Evolutionary conservation across 129 eudicot genomes (phyloP).

Genomic region (Tagetes patula): DNA sequence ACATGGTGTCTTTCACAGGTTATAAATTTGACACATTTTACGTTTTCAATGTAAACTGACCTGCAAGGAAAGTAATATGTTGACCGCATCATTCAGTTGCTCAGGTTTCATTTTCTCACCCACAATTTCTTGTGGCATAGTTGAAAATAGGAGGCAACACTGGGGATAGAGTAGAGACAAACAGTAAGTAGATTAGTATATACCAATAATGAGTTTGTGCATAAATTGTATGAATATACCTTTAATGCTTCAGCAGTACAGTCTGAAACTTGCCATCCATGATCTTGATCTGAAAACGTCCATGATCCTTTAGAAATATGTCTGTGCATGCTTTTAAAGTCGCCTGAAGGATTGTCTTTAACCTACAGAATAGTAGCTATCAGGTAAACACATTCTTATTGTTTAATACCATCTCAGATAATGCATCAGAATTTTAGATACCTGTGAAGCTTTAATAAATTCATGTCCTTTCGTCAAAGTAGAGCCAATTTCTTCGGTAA

Average conservation of each 20-base stretch:
- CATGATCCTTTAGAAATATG: constrained; percentile 87
- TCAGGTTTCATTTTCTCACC: constrained; percentile 63
- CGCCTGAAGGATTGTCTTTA: constrained; percentile 79
- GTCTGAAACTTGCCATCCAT: constrained; percentile 95
- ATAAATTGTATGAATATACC: constrained; percentile 33
- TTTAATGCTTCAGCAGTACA: constrained; percentile 87
- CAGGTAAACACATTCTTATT: too few species aligned
- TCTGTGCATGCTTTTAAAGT: constrained; percentile 71
- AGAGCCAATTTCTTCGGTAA: constrained; percentile 53
- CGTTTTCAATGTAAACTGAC: constrained; percentile 30
- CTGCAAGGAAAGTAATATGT: constrained; percentile 73
- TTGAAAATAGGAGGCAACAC: constrained; percentile 77
- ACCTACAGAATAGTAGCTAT: constrained; percentile 45
- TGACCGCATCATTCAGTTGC: constrained; percentile 65
- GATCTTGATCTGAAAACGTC: constrained; percentile 95
- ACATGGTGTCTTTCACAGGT: neutral
- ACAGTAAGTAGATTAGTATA: neutral
- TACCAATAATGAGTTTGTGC: constrained; percentile 11
- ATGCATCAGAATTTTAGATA: constrained; percentile 9
- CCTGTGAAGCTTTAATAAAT: constrained; percentile 85
- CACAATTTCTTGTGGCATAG: constrained; percentile 76
- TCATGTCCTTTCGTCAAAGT: constrained; percentile 71
- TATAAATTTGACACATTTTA: neutral
- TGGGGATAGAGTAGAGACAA: constrained; percentile 19
- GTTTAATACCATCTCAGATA: neutral